These are phyloP conservation scores for Endocalyx cinctus DNA, from an alignment of 2,329 filamentous ascomycete species.

Conservation along the genomic window DNA sequence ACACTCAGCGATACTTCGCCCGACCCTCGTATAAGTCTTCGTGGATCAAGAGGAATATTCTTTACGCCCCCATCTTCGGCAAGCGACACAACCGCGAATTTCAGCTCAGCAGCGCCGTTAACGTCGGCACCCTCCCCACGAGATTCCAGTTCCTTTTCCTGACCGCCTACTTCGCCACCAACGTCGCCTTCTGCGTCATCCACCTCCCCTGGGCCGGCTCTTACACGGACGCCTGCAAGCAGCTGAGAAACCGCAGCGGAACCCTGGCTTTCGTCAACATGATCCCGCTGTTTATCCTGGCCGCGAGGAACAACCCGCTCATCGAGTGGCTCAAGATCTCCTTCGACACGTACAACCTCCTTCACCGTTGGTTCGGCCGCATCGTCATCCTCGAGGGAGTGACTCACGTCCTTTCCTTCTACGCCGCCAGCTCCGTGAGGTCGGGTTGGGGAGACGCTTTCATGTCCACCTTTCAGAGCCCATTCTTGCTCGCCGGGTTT, in stretches of 20 bases:
- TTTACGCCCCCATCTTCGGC: constrained; percentile 66
- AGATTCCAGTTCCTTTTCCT: constrained; percentile 71
- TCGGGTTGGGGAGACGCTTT: constrained; percentile 47
- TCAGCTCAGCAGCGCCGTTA: constrained; percentile 62
- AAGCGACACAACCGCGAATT: constrained; percentile 76
- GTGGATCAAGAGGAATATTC: constrained; percentile 62
- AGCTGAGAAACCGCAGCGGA: constrained; percentile 65
- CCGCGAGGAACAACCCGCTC: constrained; percentile 73
- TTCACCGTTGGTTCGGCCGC: constrained; percentile 76
- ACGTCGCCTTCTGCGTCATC: constrained; percentile 71
- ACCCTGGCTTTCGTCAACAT: constrained; percentile 71
- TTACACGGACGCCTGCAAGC: constrained; percentile 38
- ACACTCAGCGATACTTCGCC: constrained; percentile 75
- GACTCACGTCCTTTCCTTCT: constrained; percentile 60
- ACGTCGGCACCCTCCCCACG: constrained; percentile 74
- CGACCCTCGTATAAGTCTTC: constrained; percentile 47
- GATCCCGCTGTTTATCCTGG: constrained; percentile 69
- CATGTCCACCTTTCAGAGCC: constrained; percentile 27
- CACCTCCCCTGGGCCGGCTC: constrained; percentile 55
- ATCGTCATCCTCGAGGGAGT: constrained; percentile 68
- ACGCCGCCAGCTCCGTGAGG: constrained; percentile 35
- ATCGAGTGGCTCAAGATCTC: constrained; percentile 68
- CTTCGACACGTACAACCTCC: constrained; percentile 78
- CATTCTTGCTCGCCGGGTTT: constrained; percentile 57
- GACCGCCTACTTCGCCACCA: constrained; percentile 62